Conservation (phyloP, 768 basidiomycete genomes). For the Galerina marginata region DNA sequence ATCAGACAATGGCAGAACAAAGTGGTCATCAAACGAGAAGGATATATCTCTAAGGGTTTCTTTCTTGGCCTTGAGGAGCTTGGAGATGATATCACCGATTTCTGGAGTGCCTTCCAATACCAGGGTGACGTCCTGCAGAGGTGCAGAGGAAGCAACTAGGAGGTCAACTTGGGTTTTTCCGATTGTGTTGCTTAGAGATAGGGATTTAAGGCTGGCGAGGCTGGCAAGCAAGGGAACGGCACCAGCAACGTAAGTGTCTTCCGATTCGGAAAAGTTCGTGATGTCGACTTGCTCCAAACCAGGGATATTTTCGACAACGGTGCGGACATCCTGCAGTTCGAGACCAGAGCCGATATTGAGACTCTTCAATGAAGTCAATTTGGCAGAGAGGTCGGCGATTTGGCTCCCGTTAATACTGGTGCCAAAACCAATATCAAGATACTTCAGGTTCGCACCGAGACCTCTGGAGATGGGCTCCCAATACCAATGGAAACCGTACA, state of each 20-base stretch:
- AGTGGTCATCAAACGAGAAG: not conserved
- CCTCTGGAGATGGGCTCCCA: constrained; percentile 5
- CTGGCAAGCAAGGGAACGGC: not conserved
- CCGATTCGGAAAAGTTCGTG: constrained; percentile 1
- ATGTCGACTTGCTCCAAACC: constrained; percentile 6
- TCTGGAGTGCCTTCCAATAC: not conserved
- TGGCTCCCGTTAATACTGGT: not conserved
- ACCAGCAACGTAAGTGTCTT: not conserved
- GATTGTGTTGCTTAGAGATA: not conserved
- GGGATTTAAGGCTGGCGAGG: not conserved
- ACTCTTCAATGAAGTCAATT: constrained; percentile 1
- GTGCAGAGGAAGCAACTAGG: not conserved
- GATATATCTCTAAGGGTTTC: constrained; percentile 3
- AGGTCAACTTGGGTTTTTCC: not conserved
- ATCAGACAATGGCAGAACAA: not conserved
- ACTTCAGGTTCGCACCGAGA: not conserved
- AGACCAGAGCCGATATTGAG: not conserved
- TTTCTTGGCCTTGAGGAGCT: constrained; percentile 8
- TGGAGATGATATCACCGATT: not conserved
- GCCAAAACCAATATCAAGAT: constrained; percentile 12
- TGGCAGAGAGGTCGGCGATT: constrained; percentile 1
- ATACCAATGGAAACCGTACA: constrained; percentile 14
- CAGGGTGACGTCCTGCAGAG: not conserved
- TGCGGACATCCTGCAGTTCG: not conserved
- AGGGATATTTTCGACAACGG: not conserved